These are phyloP conservation scores for Penicillium manginii DNA, from an alignment of 495 filamentous ascomycete species.

Conservation along the genomic window DNA sequence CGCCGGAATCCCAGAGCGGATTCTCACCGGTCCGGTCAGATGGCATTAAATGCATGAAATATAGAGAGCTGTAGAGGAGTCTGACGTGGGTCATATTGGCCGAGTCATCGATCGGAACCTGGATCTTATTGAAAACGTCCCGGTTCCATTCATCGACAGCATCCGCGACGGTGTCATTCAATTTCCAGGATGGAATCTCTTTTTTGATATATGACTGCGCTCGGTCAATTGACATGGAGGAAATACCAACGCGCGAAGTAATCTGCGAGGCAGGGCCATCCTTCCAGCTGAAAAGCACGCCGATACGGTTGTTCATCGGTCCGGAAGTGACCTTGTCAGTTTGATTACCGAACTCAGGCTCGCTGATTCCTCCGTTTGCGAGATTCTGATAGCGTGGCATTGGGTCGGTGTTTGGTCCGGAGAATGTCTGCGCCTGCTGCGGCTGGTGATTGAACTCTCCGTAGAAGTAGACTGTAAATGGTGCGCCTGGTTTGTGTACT, in stretches of 20 bases:
- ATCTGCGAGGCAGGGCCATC: constrained; percentile 36
- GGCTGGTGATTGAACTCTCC: constrained; percentile 57
- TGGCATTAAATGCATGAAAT: constrained; percentile 68
- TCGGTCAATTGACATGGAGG: constrained; percentile 37
- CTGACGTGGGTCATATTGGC: constrained; percentile 64
- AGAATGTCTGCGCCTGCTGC: constrained; percentile 52
- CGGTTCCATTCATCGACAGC: constrained; percentile 60
- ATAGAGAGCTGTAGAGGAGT: constrained; percentile 70
- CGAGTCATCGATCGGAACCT: constrained; percentile 55
- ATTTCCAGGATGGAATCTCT: constrained; percentile 59
- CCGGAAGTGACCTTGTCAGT: constrained; percentile 34
- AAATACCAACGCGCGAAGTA: constrained; percentile 67
- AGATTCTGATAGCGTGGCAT: constrained; percentile 36
- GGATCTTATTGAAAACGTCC: constrained; percentile 64
- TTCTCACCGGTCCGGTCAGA: constrained; percentile 78
- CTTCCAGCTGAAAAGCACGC: constrained; percentile 39
- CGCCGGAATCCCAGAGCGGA: constrained; percentile 64
- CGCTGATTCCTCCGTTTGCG: constrained; percentile 31
- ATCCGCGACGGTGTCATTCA: constrained; percentile 52
- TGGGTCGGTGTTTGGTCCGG: constrained; percentile 49
- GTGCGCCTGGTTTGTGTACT: constrained; percentile 44
- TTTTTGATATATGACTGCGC: constrained; percentile 54
- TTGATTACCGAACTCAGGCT: constrained; percentile 31
- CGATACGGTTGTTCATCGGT: constrained; percentile 42
- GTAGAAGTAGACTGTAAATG: constrained; percentile 69